Percentiles rank a stretch among this genome's conserved stretches.
phyloP scores from a whole-genome alignment of 164 flowering plant species.

The Santalum album region DNA sequence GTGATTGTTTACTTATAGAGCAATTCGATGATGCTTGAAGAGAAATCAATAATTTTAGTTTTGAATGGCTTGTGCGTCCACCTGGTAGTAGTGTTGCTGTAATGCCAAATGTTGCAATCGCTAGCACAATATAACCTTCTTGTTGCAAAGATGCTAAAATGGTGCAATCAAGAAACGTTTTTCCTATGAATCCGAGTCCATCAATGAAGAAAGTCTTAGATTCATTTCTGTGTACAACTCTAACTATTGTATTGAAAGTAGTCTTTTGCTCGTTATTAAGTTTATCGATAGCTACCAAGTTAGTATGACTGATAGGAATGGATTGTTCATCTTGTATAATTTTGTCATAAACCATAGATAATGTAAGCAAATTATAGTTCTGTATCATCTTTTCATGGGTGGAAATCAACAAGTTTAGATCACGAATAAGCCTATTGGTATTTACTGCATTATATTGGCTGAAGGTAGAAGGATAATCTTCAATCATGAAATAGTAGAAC shows the following conservation, averaged over 20 bases:
- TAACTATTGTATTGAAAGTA: not conserved
- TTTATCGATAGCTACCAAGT: not conserved
- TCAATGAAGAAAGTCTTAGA: not conserved
- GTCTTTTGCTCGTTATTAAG: not conserved
- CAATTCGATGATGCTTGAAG: not conserved
- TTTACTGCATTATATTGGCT: not conserved
- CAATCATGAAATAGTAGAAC: not conserved
- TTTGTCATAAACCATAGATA: not conserved
- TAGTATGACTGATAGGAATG: not conserved
- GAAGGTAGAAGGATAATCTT: not conserved
- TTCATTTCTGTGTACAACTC: not conserved
- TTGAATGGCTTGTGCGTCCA: slow-evolving; percentile 5
- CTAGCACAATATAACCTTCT: slow-evolving; percentile 2
- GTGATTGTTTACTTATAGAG: not conserved
- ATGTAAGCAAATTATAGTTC: slow-evolving; percentile 2
- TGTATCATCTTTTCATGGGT: not conserved
- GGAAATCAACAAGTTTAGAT: not conserved
- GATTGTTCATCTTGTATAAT: slow-evolving; percentile 1
- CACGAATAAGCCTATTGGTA: not conserved
- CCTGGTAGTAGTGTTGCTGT: slow-evolving; percentile 3
- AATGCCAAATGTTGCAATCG: slow-evolving; percentile 2
- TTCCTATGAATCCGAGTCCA: slow-evolving; percentile 5
- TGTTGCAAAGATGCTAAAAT: not conserved
- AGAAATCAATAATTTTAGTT: not conserved
- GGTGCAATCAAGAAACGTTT: slow-evolving; percentile 3